phyloP scores from a whole-genome alignment of 1,139 yeast species.

The Arxiozyma telluris region DNA sequence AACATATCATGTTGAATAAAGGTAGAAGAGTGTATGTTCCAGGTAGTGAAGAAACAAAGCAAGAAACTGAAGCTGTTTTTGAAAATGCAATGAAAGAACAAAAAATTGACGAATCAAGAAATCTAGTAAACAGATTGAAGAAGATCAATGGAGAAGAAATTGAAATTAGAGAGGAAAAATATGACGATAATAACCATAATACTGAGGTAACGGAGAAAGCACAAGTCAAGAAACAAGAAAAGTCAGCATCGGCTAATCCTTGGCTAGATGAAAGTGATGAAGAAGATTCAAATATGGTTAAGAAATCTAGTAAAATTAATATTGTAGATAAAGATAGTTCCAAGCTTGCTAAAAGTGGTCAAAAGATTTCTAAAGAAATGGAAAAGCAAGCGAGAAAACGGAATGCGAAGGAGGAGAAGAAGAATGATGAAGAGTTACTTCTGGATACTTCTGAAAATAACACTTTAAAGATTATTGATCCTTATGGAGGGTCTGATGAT shows the following conservation, averaged over 20 bases:
- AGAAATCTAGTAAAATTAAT: slow-evolving; percentile 46
- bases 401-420: slow-evolving; percentile 7
- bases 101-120: slow-evolving; percentile 46
- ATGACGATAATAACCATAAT: slow-evolving; percentile 3
- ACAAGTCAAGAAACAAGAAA: not conserved
- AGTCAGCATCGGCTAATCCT: slow-evolving; percentile 45
- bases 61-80: slow-evolving; percentile 35
- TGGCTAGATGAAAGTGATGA: slow-evolving; percentile 48
- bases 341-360: slow-evolving; percentile 36
- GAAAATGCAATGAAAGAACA: slow-evolving; percentile 40
- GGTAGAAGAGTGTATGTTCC: slow-evolving; percentile 86
- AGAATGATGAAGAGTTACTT: slow-evolving; percentile 16
- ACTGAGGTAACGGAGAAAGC: slow-evolving; percentile 5
- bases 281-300: slow-evolving; percentile 22
- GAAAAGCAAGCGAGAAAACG: slow-evolving; percentile 34
- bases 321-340: slow-evolving; percentile 54
- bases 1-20: slow-evolving; percentile 48
- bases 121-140: slow-evolving; percentile 36
- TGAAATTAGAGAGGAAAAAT: slow-evolving; percentile 6
- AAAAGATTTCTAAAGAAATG: slow-evolving; percentile 43
- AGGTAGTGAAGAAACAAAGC: slow-evolving; percentile 41
- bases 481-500: slow-evolving; percentile 36
- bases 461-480: slow-evolving; percentile 38
- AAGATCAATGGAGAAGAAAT: slow-evolving; percentile 6
- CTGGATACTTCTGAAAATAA: slow-evolving; percentile 22